A percentile compares a stretch with the other conserved stretches of the same genome.
Evolutionary conservation across 352 stramenopile genomes (phyloP).

Genomic region (Pythium dissotocum): DNA sequence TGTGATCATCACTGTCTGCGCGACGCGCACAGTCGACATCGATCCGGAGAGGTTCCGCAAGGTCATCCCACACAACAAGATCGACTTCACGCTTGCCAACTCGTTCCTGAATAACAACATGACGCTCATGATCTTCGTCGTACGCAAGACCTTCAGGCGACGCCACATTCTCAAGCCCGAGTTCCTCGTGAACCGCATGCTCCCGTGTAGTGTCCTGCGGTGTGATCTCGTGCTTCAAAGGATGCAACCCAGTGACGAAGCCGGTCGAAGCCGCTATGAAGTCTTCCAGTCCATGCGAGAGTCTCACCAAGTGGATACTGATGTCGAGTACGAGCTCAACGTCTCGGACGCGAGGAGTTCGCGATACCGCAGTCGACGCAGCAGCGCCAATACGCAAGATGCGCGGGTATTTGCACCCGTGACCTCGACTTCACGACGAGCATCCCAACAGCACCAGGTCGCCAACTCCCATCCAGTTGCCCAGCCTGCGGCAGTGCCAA

Average conservation of each 20-base stretch:
- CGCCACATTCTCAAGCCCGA: constrained; percentile 5
- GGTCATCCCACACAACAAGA: constrained; percentile 20
- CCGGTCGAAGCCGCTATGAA: constrained; percentile 16
- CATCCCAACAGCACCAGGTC: too few relatives aligned
- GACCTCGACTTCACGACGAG: constrained; percentile 4
- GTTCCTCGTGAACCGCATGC: constrained; percentile 10
- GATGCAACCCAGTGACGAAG: constrained; percentile 12
- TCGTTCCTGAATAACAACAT: constrained; percentile 31
- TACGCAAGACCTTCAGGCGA: constrained; percentile 18
- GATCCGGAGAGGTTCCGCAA: constrained; percentile 16
- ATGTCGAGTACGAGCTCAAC: constrained; percentile 12
- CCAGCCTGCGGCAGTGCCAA: too few relatives aligned
- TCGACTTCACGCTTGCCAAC: constrained; percentile 27
- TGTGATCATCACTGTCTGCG: constrained; percentile 17
- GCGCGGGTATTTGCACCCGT: constrained; percentile 13
- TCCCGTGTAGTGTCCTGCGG: constrained; percentile 19
- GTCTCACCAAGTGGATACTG: neutral
- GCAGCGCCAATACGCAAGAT: neutral
- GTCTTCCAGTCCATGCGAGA: constrained; percentile 11
- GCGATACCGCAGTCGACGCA: too few relatives aligned
- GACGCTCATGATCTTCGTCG: constrained; percentile 30
- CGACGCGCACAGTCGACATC: constrained; percentile 20
- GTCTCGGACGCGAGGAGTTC: neutral
- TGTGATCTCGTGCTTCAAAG: constrained; percentile 24
- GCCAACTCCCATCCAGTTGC: too few relatives aligned